These are phyloP conservation scores for Capsicum pubescens DNA, from an alignment of 257 asterid genomes.

Conservation along the genomic window DNA sequence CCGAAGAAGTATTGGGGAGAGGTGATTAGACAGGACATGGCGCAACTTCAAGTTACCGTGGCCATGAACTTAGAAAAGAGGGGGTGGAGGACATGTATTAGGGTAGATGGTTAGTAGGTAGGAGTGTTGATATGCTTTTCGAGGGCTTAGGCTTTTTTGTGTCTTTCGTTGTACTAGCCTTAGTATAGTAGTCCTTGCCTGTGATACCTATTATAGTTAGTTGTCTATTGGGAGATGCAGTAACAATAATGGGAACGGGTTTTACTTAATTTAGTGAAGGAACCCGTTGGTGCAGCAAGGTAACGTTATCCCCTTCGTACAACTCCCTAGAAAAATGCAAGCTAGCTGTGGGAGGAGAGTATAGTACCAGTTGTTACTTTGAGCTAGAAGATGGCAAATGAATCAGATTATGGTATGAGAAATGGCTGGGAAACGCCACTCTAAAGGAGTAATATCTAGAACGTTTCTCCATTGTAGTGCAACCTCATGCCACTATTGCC, in stretches of 20 bases:
- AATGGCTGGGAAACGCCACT: background rate
- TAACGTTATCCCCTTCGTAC: background rate
- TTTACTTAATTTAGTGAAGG: background rate
- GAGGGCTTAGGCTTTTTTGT: no score
- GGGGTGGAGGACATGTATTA: no score
- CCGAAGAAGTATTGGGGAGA: no score
- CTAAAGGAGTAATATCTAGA: background rate
- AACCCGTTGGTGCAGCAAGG: background rate
- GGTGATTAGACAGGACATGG: no score
- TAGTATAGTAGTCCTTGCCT: no score
- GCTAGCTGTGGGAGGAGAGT: background rate
- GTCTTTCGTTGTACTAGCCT: no score
- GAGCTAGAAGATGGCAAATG: background rate
- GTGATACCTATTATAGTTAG: no score
- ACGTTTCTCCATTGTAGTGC: background rate
- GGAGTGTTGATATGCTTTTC: no score
- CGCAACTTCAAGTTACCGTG: no score
- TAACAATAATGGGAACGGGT: background rate
- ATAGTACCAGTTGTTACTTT: background rate
- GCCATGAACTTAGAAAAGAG: no score
- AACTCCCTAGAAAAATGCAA: background rate
- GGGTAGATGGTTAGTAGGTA: no score
- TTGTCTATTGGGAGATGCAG: no score
- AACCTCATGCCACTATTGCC: background rate
- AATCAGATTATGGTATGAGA: background rate